Evolutionary conservation across 208 protist genomes (phyloP), one percentile per base, ranked within the genome.

Genomic region (Acanthamoeba lenticulata): DNA sequence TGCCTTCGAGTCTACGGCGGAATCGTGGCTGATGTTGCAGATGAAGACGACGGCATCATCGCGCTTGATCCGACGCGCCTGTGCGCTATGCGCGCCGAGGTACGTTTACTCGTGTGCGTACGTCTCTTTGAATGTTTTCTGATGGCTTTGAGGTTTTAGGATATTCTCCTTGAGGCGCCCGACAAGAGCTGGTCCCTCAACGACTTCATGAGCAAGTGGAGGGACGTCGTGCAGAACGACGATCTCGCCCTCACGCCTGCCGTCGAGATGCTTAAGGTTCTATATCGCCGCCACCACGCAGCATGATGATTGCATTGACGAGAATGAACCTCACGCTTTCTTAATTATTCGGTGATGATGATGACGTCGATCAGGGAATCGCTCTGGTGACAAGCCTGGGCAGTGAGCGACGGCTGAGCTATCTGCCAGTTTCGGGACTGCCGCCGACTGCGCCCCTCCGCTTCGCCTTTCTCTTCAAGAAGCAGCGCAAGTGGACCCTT

Each of bases 201-300:
- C 13, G 79, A 89, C 32, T 89, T 89, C 36, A 60, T 89, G 79
- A 38, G 13, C 3, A 89, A 89, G 79, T 89, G 79, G 79, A 49
- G 27, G 29, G 79, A 89, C n/a, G 13, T 11, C 21, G 40, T 57
- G 36, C 36, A 57, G 47, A 40, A 89, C 45, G 79, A 89, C 47
- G 79, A 57, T 21, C 24, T 89, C 45, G 6, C 40, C 36, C 36
- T 89, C 32, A 7, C 27, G 45, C 42, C 79, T 5, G 27, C 45
- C 0, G 1, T 36, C 15, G 79, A 89, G 29, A 60, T 57, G 45
- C 36, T 89, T 0, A 60, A 36, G 79, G 79, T 89, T 11, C 32
- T 13, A 21, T 7, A 11, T 52, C 24, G 27, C 45, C 1, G 0
- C 4, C 42, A 27, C 77, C 11, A 11, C 32, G 11, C 45, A 29